phyloP scores from a whole-genome alignment of 2,329 filamentous ascomycete species.

The Hirsutella thompsonii region DNA sequence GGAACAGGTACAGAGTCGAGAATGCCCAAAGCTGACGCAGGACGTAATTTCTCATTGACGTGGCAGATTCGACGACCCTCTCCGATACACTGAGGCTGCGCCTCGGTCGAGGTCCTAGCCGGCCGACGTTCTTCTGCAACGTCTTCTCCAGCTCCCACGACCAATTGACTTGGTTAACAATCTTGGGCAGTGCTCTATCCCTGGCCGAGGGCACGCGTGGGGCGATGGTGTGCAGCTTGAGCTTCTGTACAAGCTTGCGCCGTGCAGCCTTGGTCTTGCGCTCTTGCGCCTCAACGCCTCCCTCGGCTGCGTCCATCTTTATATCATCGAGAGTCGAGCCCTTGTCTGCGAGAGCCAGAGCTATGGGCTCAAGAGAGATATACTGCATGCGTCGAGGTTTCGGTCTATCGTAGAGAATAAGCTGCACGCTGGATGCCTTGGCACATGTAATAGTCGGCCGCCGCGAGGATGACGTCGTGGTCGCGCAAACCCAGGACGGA shows the following conservation, averaged over 20 bases:
- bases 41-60: conserved; percentile 67
- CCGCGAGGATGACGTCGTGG: conserved; percentile 34
- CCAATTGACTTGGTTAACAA: conserved; percentile 93
- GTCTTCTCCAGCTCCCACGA: conserved; percentile 78
- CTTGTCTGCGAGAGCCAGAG: conserved; percentile 72
- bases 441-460: conserved; percentile 66
- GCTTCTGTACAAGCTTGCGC: conserved; percentile 64
- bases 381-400: conserved; percentile 89
- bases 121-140: conserved; percentile 78
- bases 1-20: conserved; percentile 64
- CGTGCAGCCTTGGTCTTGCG: conserved; percentile 44
- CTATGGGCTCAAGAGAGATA: conserved; percentile 80
- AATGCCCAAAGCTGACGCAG: conserved; percentile 56
- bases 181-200: conserved; percentile 65
- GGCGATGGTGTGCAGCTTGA: conserved; percentile 77
- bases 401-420: conserved; percentile 81
- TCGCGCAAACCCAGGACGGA: conserved; percentile 54
- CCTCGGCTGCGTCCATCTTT: conserved; percentile 43
- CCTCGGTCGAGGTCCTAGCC: conserved; percentile 70
- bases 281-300: conserved; percentile 58
- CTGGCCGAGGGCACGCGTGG: conserved; percentile 66
- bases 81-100: conserved; percentile 87
- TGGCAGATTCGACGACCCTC: conserved; percentile 84
- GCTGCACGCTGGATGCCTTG: conserved; percentile 62
- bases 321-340: conserved; percentile 23